Evolutionary conservation across 169 alveolate genomes (phyloP).

Genomic region (Cryptosporidium ubiquitum): DNA sequence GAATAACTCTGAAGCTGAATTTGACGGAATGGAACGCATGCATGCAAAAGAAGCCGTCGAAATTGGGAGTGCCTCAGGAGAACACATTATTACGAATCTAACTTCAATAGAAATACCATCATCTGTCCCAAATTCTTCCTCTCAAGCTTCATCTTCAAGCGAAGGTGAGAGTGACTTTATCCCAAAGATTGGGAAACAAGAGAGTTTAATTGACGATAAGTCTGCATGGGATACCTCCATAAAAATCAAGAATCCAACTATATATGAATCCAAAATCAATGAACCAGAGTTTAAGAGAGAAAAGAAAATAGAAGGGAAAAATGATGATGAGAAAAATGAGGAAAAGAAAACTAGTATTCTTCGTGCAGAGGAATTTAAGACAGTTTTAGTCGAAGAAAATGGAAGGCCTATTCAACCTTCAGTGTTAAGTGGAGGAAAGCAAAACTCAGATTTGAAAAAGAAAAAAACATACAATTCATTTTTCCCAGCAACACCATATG

Average conservation of each 20-base stretch:
- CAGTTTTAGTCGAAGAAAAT: background rate
- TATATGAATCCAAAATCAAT: constrained; percentile 1
- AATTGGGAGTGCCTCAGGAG: background rate
- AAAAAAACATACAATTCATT: constrained; percentile 29
- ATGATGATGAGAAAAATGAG: background rate
- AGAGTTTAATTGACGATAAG: background rate
- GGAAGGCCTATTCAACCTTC: background rate
- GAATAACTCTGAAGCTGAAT: background rate
- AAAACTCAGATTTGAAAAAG: background rate
- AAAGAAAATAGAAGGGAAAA: background rate
- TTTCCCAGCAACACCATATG: constrained; percentile 50
- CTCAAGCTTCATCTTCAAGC: background rate
- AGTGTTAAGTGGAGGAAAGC: background rate
- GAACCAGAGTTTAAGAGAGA: background rate
- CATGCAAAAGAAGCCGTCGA: constrained; percentile 21
- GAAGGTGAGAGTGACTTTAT: constrained; percentile 4
- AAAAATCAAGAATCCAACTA: constrained; percentile 16
- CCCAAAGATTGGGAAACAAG: background rate
- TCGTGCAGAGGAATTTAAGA: constrained; percentile 37
- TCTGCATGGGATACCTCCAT: constrained; percentile 38
- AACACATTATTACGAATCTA: background rate
- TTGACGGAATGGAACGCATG: constrained; percentile 17
- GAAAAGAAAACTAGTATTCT: constrained; percentile 37
- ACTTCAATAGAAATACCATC: background rate
- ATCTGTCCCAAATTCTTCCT: constrained; percentile 9